These are phyloP conservation scores for Pinus albicaulis DNA, from an alignment of 75 land plant species.

Conservation along the genomic window DNA sequence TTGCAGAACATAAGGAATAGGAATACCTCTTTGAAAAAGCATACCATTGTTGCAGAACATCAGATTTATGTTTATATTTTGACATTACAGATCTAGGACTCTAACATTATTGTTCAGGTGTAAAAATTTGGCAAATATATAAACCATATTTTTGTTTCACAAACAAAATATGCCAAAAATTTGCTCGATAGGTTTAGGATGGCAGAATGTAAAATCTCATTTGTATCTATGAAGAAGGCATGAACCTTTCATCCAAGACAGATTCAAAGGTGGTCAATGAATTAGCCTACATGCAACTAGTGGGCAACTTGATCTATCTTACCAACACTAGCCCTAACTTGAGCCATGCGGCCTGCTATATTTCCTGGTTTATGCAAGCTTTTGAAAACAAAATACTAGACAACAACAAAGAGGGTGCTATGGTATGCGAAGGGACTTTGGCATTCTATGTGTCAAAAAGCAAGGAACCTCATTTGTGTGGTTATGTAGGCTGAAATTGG, in stretches of 20 bases:
- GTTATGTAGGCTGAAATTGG: background rate
- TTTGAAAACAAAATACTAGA: too few relatives aligned
- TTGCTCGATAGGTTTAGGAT: background rate
- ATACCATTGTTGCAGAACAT: background rate
- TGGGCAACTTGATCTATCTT: background rate
- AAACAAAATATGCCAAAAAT: background rate
- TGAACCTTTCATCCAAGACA: background rate
- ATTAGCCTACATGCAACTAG: too few relatives aligned
- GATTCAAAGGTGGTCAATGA: too few relatives aligned
- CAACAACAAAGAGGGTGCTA: background rate
- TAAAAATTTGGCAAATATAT: too few relatives aligned
- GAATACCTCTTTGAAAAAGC: too few relatives aligned
- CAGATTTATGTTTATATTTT: background rate
- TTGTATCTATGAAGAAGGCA: background rate
- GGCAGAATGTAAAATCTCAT: background rate
- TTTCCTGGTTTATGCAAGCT: background rate
- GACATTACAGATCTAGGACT: background rate
- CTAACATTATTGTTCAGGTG: too few relatives aligned
- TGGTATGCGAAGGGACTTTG: background rate
- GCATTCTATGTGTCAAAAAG: background rate
- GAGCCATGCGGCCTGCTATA: background rate
- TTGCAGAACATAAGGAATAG: too few relatives aligned
- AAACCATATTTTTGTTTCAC: too few relatives aligned
- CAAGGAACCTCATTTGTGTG: background rate
- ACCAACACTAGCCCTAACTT: conserved; percentile 4